Conservation (phyloP, 192 early-diverging fungal species). For the Umbelopsis sp. region DNA sequence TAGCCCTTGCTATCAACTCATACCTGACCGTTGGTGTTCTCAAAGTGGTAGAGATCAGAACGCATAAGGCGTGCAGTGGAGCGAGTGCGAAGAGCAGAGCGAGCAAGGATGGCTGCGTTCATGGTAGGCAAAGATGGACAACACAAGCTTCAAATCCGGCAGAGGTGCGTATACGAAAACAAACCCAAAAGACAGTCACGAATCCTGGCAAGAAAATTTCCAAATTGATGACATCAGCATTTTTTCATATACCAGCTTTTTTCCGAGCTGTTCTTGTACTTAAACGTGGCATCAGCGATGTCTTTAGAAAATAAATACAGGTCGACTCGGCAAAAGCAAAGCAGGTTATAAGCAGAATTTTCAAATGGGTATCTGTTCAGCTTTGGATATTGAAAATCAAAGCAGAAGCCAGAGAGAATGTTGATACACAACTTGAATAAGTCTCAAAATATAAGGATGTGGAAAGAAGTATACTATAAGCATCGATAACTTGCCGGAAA, state of each 20-base stretch:
- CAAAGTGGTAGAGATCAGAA: constrained; percentile 46
- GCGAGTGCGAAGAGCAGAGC: constrained; percentile 39
- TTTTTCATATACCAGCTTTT: not conserved
- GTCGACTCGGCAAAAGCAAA: too few relatives aligned
- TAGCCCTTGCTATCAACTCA: not conserved
- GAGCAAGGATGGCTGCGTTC: constrained; percentile 42
- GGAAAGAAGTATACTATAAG: too few relatives aligned
- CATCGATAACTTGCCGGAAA: too few relatives aligned
- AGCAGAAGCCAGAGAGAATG: too few relatives aligned
- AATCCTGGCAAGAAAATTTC: not conserved
- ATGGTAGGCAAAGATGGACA: constrained; percentile 20
- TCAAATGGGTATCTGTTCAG: too few relatives aligned
- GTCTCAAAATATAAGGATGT: too few relatives aligned
- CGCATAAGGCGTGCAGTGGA: constrained; percentile 37
- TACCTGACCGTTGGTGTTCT: constrained; percentile 45
- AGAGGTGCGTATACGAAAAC: constrained; percentile 2
- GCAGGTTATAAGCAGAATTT: too few relatives aligned
- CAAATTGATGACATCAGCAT: constrained; percentile 1
- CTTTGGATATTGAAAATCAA: too few relatives aligned
- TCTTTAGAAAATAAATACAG: not conserved
- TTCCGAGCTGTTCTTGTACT: not conserved
- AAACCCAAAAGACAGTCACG: constrained; percentile 14
- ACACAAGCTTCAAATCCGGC: not conserved
- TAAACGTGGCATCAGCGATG: not conserved
- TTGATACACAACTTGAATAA: too few relatives aligned